These are phyloP conservation scores for Catunica adiposa DNA, from an alignment of 2,329 filamentous ascomycete species.

Conservation along the genomic window DNA sequence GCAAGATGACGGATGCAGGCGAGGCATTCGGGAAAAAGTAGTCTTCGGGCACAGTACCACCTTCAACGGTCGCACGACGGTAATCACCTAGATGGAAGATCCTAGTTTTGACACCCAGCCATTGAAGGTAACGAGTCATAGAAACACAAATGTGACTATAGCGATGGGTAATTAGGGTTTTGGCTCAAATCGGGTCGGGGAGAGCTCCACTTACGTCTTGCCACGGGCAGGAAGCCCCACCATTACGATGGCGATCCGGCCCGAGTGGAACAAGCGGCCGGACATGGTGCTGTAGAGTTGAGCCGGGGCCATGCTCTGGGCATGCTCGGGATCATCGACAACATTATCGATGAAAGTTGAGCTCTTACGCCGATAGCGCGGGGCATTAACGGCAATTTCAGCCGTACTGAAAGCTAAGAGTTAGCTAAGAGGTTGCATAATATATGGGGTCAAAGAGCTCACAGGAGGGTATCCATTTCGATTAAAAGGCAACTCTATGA, in stretches of 20 bases:
- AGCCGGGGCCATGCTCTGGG: constrained; percentile 70
- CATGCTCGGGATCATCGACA: constrained; percentile 67
- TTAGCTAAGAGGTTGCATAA: constrained; percentile 14
- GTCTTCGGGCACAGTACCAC: constrained; percentile 76
- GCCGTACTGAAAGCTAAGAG: constrained; percentile 45
- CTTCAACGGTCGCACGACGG: constrained; percentile 71
- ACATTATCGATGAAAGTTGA: constrained; percentile 96
- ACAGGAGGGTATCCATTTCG: constrained; percentile 16
- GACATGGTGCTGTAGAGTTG: constrained; percentile 98
- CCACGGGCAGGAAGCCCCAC: constrained; percentile 88
- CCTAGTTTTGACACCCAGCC: constrained; percentile 94
- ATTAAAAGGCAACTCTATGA: neutral
- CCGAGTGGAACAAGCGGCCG: constrained; percentile 88
- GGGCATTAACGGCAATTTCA: constrained; percentile 80
- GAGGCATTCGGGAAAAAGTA: constrained; percentile 97
- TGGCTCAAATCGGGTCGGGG: neutral
- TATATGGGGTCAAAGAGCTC: constrained; percentile 1
- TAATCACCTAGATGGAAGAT: constrained; percentile 98
- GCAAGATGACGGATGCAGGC: constrained; percentile 75
- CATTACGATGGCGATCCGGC: constrained; percentile 91
- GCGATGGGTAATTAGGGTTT: neutral
- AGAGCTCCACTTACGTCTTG: constrained; percentile 49
- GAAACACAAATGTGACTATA: constrained; percentile 82
- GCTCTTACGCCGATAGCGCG: constrained; percentile 77
- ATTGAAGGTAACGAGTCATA: constrained; percentile 81